Evolutionary conservation across 208 protist species (phyloP).

Genomic region (Acanthamoeba castellanii): DNA sequence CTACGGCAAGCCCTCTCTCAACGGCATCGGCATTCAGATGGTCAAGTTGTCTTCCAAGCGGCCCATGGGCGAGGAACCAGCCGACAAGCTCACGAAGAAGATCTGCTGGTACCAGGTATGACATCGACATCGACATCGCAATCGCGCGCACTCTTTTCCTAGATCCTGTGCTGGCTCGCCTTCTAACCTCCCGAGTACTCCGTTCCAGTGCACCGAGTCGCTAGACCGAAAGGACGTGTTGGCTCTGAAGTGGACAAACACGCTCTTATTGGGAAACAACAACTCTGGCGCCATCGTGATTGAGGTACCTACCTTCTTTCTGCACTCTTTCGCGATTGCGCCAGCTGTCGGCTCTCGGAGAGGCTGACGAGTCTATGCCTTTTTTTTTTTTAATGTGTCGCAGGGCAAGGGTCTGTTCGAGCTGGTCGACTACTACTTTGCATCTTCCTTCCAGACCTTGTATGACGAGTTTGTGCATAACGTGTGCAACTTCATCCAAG

Average conservation of each 20-base stretch:
- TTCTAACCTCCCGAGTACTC: not conserved
- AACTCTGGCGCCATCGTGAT: conserved; percentile 46
- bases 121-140: not conserved
- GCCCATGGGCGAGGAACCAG: not conserved
- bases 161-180: no score
- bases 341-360: not conserved
- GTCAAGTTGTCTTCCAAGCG: conserved; percentile 45
- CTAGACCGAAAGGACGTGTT: conserved; percentile 41
- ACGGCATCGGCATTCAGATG: conserved; percentile 76
- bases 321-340: not conserved
- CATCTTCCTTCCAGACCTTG: conserved; percentile 62
- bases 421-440: conserved; percentile 74
- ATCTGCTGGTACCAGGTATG: conserved; percentile 71
- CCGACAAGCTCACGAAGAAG: conserved; percentile 44
- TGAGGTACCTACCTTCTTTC: not conserved
- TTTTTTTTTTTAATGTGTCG: not conserved
- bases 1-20: conserved; percentile 24
- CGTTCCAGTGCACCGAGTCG: conserved; percentile 46
- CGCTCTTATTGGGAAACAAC: conserved; percentile 72
- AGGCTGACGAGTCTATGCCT: not conserved
- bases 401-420: conserved; percentile 75
- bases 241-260: conserved; percentile 70
- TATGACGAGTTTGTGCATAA: conserved; percentile 74
- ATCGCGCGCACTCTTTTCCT: not conserved
- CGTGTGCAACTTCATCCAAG: conserved; percentile 73